Conservation (phyloP, 106 monocot genomes). For the Ottelia alismoides region DNA sequence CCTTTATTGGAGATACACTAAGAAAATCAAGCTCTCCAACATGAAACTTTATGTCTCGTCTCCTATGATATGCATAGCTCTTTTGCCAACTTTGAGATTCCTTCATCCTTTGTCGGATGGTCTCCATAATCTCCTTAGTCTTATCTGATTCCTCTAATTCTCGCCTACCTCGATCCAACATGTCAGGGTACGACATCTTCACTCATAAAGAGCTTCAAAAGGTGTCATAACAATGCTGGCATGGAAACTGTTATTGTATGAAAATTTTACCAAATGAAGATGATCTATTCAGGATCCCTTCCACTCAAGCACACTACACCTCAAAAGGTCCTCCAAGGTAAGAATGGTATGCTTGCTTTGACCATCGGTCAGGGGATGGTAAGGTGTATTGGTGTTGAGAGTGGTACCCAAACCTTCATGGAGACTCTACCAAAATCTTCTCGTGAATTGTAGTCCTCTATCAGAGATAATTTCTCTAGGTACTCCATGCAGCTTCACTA, state of each 20-base stretch:
- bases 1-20: no score
- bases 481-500: no score
- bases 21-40: no score
- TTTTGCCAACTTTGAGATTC: no score
- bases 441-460: no score
- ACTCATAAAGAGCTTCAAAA: not conserved
- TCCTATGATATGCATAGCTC: no score
- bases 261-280: not conserved
- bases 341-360: not conserved
- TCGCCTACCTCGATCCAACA: not conserved
- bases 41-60: no score
- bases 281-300: not conserved
- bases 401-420: not conserved
- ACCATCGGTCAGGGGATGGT: not conserved
- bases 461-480: no score
- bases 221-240: not conserved
- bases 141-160: no score
- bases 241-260: conserved; percentile 1
- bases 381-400: not conserved
- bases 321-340: not conserved
- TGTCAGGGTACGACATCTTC: not conserved
- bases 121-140: no score
- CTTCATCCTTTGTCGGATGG: no score
- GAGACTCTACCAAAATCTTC: no score
- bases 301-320: not conserved